Conservation (phyloP, 768 basidiomycete genomes). For the Phylloporus sp. region DNA sequence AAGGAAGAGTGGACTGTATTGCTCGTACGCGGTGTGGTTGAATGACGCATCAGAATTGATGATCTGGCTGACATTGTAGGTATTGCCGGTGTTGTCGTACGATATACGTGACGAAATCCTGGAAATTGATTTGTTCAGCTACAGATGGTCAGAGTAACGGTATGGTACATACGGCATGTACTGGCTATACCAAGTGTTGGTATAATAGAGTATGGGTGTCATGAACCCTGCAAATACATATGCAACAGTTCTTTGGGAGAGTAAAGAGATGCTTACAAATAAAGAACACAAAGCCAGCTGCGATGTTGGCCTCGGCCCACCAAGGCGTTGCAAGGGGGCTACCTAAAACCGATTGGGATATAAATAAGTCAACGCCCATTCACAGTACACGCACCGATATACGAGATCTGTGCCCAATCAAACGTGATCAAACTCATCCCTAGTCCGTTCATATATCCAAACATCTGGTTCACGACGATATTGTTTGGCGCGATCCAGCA, state of each 20-base stretch:
- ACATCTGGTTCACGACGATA: slow-evolving; percentile 67
- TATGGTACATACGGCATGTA: slow-evolving; percentile 48
- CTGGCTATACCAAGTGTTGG: slow-evolving; percentile 56
- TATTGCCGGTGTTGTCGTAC: slow-evolving; percentile 57
- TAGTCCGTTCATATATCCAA: slow-evolving; percentile 53
- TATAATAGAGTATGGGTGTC: slow-evolving; percentile 63
- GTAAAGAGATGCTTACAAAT: slow-evolving; percentile 45
- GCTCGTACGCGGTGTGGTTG: slow-evolving; percentile 50
- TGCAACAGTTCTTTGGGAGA: slow-evolving; percentile 53
- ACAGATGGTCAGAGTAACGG: neutral
- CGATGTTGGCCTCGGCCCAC: slow-evolving; percentile 77
- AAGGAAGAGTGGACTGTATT: slow-evolving; percentile 61
- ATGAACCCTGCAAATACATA: slow-evolving; percentile 43
- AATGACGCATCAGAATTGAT: slow-evolving; percentile 51
- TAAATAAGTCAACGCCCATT: neutral
- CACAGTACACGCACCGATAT: slow-evolving; percentile 17
- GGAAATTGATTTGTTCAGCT: neutral
- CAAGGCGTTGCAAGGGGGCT: slow-evolving; percentile 73
- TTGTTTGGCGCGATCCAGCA: slow-evolving; percentile 73
- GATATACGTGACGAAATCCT: slow-evolving; percentile 62
- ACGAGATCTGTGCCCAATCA: slow-evolving; percentile 71
- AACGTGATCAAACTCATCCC: slow-evolving; percentile 78
- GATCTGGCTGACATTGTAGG: slow-evolving; percentile 58
- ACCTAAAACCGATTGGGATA: slow-evolving; percentile 4
- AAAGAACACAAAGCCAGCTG: slow-evolving; percentile 60